Evolutionary conservation across 2,329 filamentous ascomycete genomes (phyloP).

Genomic region (Exophiala oligosperma): DNA sequence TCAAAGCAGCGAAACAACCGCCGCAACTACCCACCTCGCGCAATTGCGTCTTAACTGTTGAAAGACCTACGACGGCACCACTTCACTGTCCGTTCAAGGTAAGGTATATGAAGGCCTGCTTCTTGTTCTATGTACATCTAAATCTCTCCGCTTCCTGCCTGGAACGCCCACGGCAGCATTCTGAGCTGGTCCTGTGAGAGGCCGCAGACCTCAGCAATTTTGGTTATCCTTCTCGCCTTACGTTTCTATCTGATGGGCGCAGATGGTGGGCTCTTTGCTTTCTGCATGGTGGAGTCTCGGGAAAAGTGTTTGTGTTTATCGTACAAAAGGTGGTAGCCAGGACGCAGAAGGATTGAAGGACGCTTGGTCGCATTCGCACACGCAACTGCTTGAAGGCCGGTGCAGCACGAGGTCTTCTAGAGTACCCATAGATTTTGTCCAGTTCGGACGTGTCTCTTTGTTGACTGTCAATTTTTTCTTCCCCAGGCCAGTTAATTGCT

Average conservation of each 20-base stretch:
- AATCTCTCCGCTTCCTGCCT: conserved; percentile 13
- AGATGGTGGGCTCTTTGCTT: conserved; percentile 4
- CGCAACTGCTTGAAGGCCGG: conserved; percentile 5
- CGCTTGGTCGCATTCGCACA: conserved; percentile 10
- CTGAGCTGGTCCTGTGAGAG: conserved; percentile 1
- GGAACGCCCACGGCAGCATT: conserved; percentile 6
- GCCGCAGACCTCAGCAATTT: conserved; percentile 15
- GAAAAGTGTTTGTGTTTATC: conserved; percentile 15
- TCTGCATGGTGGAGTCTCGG: conserved; percentile 22
- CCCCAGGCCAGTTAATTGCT: background rate
- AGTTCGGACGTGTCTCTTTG: background rate
- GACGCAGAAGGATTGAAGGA: conserved; percentile 5
- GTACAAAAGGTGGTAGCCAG: conserved; percentile 6
- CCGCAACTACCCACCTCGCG: conserved; percentile 40
- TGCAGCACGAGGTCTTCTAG: conserved; percentile 14
- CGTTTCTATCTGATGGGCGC: conserved; percentile 1
- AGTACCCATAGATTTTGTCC: conserved; percentile 7
- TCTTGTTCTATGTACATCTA: conserved; percentile 20
- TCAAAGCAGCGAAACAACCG: conserved; percentile 46
- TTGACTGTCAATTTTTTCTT: background rate
- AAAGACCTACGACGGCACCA: conserved; percentile 31
- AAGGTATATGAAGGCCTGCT: background rate
- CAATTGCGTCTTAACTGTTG: conserved; percentile 42
- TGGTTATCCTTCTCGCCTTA: conserved; percentile 18
- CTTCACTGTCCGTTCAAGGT: background rate